phyloP scores from a whole-genome alignment of 805 yeast species.

The Debaryomyces maramus region DNA sequence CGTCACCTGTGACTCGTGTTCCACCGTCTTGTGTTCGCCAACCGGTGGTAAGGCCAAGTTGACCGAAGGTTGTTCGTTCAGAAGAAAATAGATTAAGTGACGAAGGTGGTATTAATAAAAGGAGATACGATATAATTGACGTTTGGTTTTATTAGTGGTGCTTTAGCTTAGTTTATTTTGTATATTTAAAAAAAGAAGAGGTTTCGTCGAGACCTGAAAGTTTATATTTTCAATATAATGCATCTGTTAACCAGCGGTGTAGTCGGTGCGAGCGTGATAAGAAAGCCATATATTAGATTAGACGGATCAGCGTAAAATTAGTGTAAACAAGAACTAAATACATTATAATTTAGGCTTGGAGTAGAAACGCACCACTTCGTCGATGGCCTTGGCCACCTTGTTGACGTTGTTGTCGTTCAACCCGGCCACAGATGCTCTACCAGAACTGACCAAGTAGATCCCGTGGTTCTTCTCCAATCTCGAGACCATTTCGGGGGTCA shows the following conservation, averaged over 20 bases:
- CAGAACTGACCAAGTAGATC: conserved; percentile 76
- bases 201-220: neutral
- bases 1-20: conserved; percentile 98
- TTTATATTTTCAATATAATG: conserved; percentile 4
- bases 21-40: conserved; percentile 97
- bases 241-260: neutral
- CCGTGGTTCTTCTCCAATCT: conserved; percentile 76
- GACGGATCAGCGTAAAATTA: neutral
- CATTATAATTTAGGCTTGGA: conserved; percentile 23
- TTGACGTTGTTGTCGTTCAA: conserved; percentile 76
- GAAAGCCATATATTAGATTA: neutral
- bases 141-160: conserved; percentile 1
- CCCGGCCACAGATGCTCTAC: conserved; percentile 94
- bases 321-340: neutral
- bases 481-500: conserved; percentile 71
- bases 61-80: conserved; percentile 99
- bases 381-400: conserved; percentile 77
- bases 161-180: neutral
- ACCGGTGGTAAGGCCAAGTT: conserved; percentile 99
- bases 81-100: conserved; percentile 76
- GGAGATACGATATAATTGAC: neutral
- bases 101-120: neutral
- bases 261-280: neutral
- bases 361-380: conserved; percentile 61
- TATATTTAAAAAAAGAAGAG: conserved; percentile 2